phyloP scores from a whole-genome alignment of 225 moss, liverwort and hornwort genomes.

The Ulota crispa region DNA sequence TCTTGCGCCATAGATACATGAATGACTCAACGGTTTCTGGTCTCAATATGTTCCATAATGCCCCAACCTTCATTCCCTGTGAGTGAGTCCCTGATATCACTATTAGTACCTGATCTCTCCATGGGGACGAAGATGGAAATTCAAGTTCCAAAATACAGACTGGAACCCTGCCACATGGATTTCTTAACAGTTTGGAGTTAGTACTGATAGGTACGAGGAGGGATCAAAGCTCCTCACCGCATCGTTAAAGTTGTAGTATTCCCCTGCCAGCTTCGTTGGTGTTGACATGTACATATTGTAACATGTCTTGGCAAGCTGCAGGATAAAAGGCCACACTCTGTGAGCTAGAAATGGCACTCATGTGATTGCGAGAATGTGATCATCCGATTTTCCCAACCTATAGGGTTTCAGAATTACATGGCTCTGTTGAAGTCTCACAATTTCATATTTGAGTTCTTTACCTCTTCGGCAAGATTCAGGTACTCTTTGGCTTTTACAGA shows the following conservation, averaged over 20 bases:
- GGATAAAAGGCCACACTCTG: background rate
- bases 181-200: background rate
- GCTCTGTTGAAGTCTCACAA: background rate
- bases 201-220: background rate
- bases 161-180: background rate
- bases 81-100: background rate
- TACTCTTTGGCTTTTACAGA: slow-evolving; percentile 70
- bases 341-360: background rate
- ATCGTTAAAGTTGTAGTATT: slow-evolving; percentile 67
- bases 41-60: slow-evolving; percentile 76
- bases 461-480: slow-evolving; percentile 78
- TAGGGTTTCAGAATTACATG: background rate
- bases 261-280: slow-evolving; percentile 78
- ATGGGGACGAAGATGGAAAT: background rate
- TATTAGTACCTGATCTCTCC: background rate
- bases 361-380: background rate
- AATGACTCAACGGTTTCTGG: slow-evolving; percentile 90
- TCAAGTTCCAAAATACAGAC: background rate
- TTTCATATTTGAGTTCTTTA: slow-evolving; percentile 6
- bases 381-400: background rate
- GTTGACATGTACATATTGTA: slow-evolving; percentile 90
- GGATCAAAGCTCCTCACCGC: slow-evolving; percentile 38
- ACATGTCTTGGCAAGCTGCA: slow-evolving; percentile 79
- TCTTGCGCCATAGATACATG: slow-evolving; percentile 91
- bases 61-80: slow-evolving; percentile 76